Percentiles rank a stretch among this genome's conserved stretches.
These are phyloP conservation scores for Sesbania bispinosa DNA, from an alignment of 306 rosid species.

Conservation along the genomic window DNA sequence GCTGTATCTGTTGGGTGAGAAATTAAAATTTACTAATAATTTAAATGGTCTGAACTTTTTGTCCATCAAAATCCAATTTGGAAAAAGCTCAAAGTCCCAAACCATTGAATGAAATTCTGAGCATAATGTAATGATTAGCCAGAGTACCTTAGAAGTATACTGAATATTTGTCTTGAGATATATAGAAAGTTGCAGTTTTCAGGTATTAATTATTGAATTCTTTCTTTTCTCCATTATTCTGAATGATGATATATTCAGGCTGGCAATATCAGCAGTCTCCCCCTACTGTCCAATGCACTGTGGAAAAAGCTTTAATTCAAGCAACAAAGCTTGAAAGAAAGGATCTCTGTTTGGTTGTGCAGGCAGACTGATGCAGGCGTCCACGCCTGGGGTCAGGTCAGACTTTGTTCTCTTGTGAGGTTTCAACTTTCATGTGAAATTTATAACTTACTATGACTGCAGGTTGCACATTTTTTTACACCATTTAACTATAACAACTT, in stretches of 20 bases:
- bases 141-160: not conserved
- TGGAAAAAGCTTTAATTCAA: conserved; percentile 64
- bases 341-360: conserved; percentile 79
- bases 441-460: conserved; percentile 34
- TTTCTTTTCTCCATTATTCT: conserved; percentile 4
- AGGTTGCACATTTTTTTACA: conserved; percentile 92
- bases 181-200: conserved; percentile 11
- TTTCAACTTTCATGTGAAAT: conserved; percentile 11
- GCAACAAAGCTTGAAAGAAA: conserved; percentile 76
- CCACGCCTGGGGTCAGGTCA: conserved; percentile 98
- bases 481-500: conserved; percentile 76
- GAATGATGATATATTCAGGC: conserved; percentile 43
- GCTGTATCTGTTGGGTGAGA: not conserved
- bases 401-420: conserved; percentile 26
- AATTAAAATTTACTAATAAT: not conserved
- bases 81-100: not conserved
- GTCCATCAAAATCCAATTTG: not conserved
- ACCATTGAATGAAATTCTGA: not conserved
- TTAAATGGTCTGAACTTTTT: not conserved
- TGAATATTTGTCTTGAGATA: not conserved
- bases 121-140: not conserved
- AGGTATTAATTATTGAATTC: not conserved
- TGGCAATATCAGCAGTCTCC: conserved; percentile 97
- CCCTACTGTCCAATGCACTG: conserved; percentile 71
- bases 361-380: conserved; percentile 86